Base-by-base conservation (phyloP, 2,329 filamentous ascomycete genomes). In the Calonectria montana region DNA sequence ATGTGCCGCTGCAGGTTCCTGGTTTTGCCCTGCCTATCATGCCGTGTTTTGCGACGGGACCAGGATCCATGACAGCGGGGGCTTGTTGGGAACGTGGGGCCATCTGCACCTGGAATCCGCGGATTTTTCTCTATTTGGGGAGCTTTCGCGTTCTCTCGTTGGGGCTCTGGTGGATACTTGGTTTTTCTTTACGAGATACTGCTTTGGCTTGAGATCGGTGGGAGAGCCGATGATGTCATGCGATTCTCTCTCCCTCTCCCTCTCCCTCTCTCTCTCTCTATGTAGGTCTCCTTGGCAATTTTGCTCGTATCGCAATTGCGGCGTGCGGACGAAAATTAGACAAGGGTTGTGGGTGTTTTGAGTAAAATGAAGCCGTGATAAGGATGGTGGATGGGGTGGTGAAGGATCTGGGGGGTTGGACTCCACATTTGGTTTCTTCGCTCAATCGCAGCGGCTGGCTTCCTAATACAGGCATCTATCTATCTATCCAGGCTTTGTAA, bases 11-110 rank as follows among this genome's bases (percentile, higher is more conserved):
- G 53, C 66, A 15, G 16, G 71, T 67, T 67, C 71, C 71, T 21
- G 50, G 29, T 18, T 31, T 35, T 55, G 50, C 50, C 50, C 50
- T 73, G 57, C 71, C 66, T 67, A 71, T 70, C 67, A 73, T 67
- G 50, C 31, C 12, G 25, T 25, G 41, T 59, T 39, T 45, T 13
- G n/a, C 2, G 65, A 25, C 18, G 61, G 41, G 3, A 59, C 16
- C 7, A 31, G 35, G 59, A 45, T 47, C 64, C 41, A 47, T 71
- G 27, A 21, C 15, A 15, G 71, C 63, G 64, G 71, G 63, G 50
- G 45, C 23, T 10, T 67, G 25, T 57, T 53, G 41, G 50, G 16
- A 18, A 35, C 61, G 61, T 57, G 67, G 61, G 57, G 61, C 48
- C 23, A 31, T n/a, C 12, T 41, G 39, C 18, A 41, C 53, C 15